Evolutionary conservation across 768 basidiomycete genomes (phyloP), one percentile per base, ranked within the genome.

Genomic region (Termitomyces sp.): DNA sequence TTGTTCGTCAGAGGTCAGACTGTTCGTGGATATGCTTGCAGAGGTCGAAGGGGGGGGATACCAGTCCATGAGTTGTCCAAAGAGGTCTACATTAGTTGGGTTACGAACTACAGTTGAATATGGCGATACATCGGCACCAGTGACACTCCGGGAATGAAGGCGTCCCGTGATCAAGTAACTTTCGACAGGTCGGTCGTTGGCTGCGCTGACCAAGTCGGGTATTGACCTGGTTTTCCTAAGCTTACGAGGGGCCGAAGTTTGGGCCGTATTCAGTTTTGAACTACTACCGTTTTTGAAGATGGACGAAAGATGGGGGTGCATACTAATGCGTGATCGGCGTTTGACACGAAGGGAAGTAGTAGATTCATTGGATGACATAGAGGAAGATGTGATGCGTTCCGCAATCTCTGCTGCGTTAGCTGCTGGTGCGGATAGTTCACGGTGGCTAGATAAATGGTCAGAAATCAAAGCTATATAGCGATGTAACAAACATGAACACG

Each of bases 91-190:
- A 58, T 66, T 54, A 63, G 63, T 58, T 51, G 71, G 73, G 15
- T 66, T 64, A 27, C 65, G 65, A 27, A 71, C 62, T 34, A 70
- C 65, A 4, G 71, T 65, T 34, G 70, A 67, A 52, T 72, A 72
- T 12, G 81, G 81, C 22, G 82, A 80, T 47, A 83, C 74, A 58
- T 92, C 88, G 13, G 81, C 84, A 2, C 83, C 83, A 0, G 89
- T 91, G 18, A 92, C 89, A 69, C 88, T 91, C 62, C 89, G 86
- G 3, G 90, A 90, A 65, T 92, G 90, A 2, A 78, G 82, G 27
- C 89, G 83, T 42, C 85, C 87, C 4, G 74, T 58, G 7, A 70
- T 50, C 44, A 61, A 64, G 52, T 67, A 66, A 3, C 68, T 64
- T 1, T 71, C 63, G 0, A 69, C 64, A 22, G 71, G 34, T 65